phyloP scores from a whole-genome alignment of 306 rosid species.

The Corylus heterophylla region DNA sequence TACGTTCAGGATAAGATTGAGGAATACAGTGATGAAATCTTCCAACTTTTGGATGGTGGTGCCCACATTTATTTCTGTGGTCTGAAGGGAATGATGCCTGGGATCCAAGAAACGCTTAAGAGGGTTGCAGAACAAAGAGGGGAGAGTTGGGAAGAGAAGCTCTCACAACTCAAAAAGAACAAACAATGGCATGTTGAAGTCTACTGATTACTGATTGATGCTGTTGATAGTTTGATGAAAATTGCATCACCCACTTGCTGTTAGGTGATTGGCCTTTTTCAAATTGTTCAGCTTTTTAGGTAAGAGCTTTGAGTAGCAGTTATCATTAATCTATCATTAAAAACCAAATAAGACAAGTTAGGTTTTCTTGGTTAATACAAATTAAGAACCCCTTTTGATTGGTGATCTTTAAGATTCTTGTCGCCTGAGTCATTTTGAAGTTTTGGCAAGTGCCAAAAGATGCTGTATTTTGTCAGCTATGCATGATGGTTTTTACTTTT shows the following conservation, averaged over 20 bases:
- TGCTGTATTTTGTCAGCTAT: conserved; percentile 6
- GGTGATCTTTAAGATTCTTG: not conserved
- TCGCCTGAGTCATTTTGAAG: not conserved
- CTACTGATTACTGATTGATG: conserved; percentile 48
- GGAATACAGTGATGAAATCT: conserved; percentile 88
- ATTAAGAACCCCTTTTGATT: conserved; percentile 14
- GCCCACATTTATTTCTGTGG: conserved; percentile 99
- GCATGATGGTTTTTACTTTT: not conserved
- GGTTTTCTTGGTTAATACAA: conserved; percentile 27
- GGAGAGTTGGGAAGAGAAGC: conserved; percentile 92
- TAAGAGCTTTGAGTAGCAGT: conserved; percentile 27
- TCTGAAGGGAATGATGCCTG: conserved; percentile 98
- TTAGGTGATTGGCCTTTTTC: conserved; percentile 26
- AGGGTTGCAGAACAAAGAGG: conserved; percentile 86
- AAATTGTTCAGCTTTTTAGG: conserved; percentile 17
- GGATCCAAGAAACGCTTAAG: conserved; percentile 92
- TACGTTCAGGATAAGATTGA: conserved; percentile 98
- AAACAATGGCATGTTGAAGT: conserved; percentile 99
- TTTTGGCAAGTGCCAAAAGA: not conserved
- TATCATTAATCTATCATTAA: conserved; percentile 31
- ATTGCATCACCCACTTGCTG: conserved; percentile 1
- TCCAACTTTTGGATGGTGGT: conserved; percentile 74
- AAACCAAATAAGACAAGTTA: conserved; percentile 11
- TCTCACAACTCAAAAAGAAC: conserved; percentile 87
- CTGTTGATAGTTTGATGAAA: not conserved